phyloP scores from a whole-genome alignment of 177 flowering plant genomes.

The Vitis hybrid region DNA sequence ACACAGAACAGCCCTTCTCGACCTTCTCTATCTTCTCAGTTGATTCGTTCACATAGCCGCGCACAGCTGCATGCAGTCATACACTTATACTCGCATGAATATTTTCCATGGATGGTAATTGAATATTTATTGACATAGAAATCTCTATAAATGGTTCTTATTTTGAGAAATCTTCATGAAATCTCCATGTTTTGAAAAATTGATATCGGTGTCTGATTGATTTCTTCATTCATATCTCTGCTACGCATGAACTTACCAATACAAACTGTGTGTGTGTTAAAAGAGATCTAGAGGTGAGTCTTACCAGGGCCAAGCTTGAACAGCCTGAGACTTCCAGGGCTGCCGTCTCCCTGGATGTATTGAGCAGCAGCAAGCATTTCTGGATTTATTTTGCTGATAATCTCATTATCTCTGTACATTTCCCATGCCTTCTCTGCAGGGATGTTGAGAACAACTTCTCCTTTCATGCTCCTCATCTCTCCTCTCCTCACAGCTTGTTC shows the following conservation, averaged over 20 bases:
- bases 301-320: constrained; percentile 64
- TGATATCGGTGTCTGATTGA: no score
- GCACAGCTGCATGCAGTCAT: constrained; percentile 30
- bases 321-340: constrained; percentile 56
- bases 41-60: constrained; percentile 49
- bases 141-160: no score
- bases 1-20: constrained; percentile 41
- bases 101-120: no score
- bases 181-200: no score
- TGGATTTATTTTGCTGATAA: constrained; percentile 48
- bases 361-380: constrained; percentile 51
- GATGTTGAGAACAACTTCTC: constrained; percentile 52
- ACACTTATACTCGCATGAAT: neutral
- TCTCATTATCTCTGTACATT: constrained; percentile 52
- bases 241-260: no score
- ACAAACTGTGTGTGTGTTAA: neutral
- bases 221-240: no score
- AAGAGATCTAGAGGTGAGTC: neutral
- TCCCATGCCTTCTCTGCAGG: constrained; percentile 60
- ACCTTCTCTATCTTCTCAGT: constrained; percentile 53
- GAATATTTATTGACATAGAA: no score
- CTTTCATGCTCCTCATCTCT: constrained; percentile 43
- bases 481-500: constrained; percentile 1
- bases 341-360: constrained; percentile 53
- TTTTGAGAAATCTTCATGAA: no score